Evolutionary conservation across 2,329 filamentous ascomycete genomes (phyloP), one percentile per base, ranked within the genome.

Genomic region (Zymoseptoria tritici): DNA sequence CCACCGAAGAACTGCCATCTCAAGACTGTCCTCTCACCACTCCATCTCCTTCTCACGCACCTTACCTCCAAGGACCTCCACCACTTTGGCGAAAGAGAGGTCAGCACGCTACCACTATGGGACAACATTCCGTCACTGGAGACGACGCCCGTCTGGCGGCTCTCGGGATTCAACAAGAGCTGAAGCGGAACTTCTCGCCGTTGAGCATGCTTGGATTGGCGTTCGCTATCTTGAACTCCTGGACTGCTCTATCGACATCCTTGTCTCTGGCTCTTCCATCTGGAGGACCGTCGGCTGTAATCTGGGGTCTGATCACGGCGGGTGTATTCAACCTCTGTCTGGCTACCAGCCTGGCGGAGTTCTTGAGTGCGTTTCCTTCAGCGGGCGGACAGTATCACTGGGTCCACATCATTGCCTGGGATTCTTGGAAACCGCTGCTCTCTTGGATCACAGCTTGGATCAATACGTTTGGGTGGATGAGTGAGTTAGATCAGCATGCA

Each of bases 401-500:
- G 87, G 87, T 86, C 2, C 85, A 87, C 57, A 78, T 84, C 55
- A 76, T 90, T 62, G 80, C 82, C 31, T 86, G 84, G 78, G 78
- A 80, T 60, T 75, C 74, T 58, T 87, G 80, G 78, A 81, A 83
- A 19, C 83, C 84, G 0, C 76, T 84, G 52, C 79, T 89, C 9
- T 86, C 85, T 53, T 90, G 86, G 77, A 81, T 85, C 53, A 89
- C 86, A 0, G 87, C 87, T 26, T 90, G 87, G 86, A 88, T 86
- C 71, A 87, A 86, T 66, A 82, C 85, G 46, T 84, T 84, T n/a
- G 87, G 86, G 16, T 90, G 87, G 85, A 85, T 89, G 67, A 46
- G 36, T 46, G 16, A 46, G 36, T 46, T 46, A n/a, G 36, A 46
- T 7, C 36, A 46, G 36, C 16, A 46, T 16, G 13, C 36, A 46